Base-by-base conservation (phyloP, 2,329 filamentous ascomycete genomes). In the Dactylonectria macrodidyma region DNA sequence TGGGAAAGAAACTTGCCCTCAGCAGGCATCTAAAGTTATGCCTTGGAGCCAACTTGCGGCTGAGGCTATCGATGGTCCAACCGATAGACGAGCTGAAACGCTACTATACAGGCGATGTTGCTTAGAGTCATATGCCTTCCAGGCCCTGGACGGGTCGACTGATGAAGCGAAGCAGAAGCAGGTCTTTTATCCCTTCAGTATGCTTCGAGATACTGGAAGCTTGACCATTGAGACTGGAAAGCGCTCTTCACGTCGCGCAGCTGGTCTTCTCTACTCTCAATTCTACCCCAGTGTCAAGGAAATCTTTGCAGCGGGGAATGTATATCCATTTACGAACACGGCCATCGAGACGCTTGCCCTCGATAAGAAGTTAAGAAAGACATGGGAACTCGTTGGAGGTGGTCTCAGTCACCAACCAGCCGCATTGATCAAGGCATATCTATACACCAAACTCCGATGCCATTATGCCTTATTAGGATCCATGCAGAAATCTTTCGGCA, bases 301-400 rank as follows among this genome's bases (percentile, higher is more conserved):
- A 19, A 16, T 52, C 5, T 52, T 52, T n/a, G 50, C 50, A 34
- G 50, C 50, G 5, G 50, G 50, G 14, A 52, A 52, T 19, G 30
- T 52, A 3, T 52, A 52, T 52, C 50, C 50, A 19, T 34, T 52
- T 10, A 34, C 50, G 38, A 57, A 57, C 38, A 9, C 41, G 19
- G 56, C 56, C 11, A 59, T 59, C 24, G 56, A 59, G 41, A 59
- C 41, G 30, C 56, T 59, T 36, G 26, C 38, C 41, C 24, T 48
- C 10, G 56, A 59, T n/a, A 59, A 24, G 41, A 34, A 34, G 34
- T 41, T n/a, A n/a, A n/a, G n/a, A n/a, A n/a, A n/a, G n/a, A n/a
- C n/a, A n/a, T n/a, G n/a, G n/a, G n/a, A n/a, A 26, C 52, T 55
- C 19, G 52, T 55, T 38, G 34, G 52, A 22, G 38, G 30, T 44